A percentile compares a stretch with the other conserved stretches of the same genome.
These are phyloP conservation scores for Penicillium sp. DNA, from an alignment of 2,329 filamentous ascomycete species.

Conservation along the genomic window DNA sequence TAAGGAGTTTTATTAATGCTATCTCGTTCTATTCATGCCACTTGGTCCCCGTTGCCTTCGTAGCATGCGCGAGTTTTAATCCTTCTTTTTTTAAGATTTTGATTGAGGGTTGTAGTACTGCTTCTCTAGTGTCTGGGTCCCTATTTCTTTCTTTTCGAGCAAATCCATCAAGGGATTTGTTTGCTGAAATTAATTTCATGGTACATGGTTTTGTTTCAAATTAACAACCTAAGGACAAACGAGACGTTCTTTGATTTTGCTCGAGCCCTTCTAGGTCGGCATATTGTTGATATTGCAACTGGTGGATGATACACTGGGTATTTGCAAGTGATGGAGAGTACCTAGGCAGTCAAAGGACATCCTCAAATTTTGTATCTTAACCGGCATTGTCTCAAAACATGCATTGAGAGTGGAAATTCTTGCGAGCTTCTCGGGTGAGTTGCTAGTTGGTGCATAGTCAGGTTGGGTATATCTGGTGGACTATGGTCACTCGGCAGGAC, in stretches of 20 bases:
- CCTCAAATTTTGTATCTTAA: neutral
- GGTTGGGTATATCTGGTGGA: neutral
- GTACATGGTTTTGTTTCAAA: neutral
- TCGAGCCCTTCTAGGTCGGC: neutral
- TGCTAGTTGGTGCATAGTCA: neutral
- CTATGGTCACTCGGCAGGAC: neutral
- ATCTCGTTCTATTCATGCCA: constrained; percentile 7
- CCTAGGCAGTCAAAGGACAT: neutral
- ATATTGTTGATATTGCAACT: neutral
- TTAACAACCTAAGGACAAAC: neutral
- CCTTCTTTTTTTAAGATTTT: neutral
- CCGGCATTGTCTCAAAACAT: neutral
- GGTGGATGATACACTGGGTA: neutral
- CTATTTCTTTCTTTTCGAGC: constrained; percentile 1
- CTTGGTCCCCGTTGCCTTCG: neutral
- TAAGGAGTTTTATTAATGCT: constrained; percentile 11
- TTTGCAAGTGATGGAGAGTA: neutral
- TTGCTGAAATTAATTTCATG: neutral
- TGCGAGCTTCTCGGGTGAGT: neutral
- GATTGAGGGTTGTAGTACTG: neutral
- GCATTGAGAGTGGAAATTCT: neutral
- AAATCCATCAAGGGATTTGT: neutral
- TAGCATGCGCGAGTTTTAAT: neutral
- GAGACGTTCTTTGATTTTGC: neutral
- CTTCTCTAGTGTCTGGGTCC: neutral